Base-by-base conservation (phyloP, 805 yeast genomes). In the Cephaloascus fragrans region DNA sequence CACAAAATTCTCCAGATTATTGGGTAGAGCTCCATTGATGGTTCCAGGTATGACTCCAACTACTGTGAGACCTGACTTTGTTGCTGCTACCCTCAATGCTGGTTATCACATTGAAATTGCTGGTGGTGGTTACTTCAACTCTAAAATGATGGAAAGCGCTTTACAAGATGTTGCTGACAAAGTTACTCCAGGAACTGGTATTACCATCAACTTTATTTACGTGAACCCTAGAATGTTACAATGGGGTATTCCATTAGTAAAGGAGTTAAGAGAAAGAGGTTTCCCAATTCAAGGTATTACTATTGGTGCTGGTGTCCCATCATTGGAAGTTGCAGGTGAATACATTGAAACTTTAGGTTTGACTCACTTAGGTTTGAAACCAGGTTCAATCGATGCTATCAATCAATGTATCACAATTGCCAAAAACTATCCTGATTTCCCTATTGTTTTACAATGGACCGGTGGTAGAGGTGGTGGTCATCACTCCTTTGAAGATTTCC, bases 401-500 rank as follows among this genome's bases (percentile, higher is more conserved):
- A 71, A 79, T 47, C 90, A 84, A 61, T 85, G 80, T 49, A 80
- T 93, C 51, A 67, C 82, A 44, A 93, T 93, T 57, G 98, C 99
- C 40, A 86, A 84, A 57, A 89, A 95, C 37, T 95, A 89, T 67
- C 98, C 98, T 49, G 68, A 62, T 46, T 93, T 93, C 89, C 99
- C 98, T 47, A 87, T 93, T 55, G 90, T 93, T 40, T 69, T 93
- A 52, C 98, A 93, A 72, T 93, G 99, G 99, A 93, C 99, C 43
- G 98, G 97, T 75, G 99, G 99, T 64, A 89, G 99, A 76, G 99
- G 97, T 70, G 99, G 99, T 76, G 99, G 99, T 57, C 99, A 93
- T 63, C 99, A 93, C 65, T 90, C 97, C 37, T 93, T 80, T 57
- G 99, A 93, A 73, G 99, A 93, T 69, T 88, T 90, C 93, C 98